phyloP scores from a whole-genome alignment of 2,329 filamentous ascomycete species.

The Orbilia blumenaviensis region DNA sequence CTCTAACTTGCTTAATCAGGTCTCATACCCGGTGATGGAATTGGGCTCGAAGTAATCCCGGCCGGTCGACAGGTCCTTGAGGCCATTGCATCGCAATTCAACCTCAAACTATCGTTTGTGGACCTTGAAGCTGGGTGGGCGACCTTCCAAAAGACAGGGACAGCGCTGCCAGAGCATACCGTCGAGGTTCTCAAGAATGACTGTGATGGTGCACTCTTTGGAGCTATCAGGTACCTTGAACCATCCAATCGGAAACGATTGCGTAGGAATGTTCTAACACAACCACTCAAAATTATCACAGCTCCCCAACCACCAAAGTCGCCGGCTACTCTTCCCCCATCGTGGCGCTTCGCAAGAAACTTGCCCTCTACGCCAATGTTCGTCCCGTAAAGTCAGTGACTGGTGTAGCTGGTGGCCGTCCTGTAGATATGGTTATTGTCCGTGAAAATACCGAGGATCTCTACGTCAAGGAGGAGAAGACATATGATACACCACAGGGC shows the following conservation, averaged over 20 bases:
- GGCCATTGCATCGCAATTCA: conserved; percentile 87
- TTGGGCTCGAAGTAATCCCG: conserved; percentile 97
- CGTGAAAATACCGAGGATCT: conserved; percentile 99
- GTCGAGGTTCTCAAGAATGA: conserved; percentile 87
- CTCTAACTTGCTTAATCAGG: conserved; percentile 66
- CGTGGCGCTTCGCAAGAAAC: conserved; percentile 91
- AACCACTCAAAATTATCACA: conserved; percentile 58
- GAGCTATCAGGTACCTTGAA: conserved; percentile 75
- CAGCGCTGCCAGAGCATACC: conserved; percentile 87
- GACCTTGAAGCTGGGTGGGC: conserved; percentile 93
- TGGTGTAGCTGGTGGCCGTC: conserved; percentile 67
- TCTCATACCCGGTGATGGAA: conserved; percentile 97
- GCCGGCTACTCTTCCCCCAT: conserved; percentile 97
- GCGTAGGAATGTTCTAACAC: not conserved
- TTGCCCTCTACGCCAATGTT: conserved; percentile 96
- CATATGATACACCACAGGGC: conserved; percentile 74
- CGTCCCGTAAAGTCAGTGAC: conserved; percentile 87
- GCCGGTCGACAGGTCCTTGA: conserved; percentile 91
- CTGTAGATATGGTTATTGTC: conserved; percentile 96
- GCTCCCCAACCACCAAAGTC: conserved; percentile 86
- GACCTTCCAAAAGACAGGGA: conserved; percentile 88
- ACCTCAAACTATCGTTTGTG: conserved; percentile 92
- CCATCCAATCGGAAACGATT: not conserved
- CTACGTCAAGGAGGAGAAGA: conserved; percentile 90
- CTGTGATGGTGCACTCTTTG: conserved; percentile 96